These are phyloP conservation scores for Patellifolia procumbens DNA, from an alignment of 179 eudicot genomes.

Conservation along the genomic window DNA sequence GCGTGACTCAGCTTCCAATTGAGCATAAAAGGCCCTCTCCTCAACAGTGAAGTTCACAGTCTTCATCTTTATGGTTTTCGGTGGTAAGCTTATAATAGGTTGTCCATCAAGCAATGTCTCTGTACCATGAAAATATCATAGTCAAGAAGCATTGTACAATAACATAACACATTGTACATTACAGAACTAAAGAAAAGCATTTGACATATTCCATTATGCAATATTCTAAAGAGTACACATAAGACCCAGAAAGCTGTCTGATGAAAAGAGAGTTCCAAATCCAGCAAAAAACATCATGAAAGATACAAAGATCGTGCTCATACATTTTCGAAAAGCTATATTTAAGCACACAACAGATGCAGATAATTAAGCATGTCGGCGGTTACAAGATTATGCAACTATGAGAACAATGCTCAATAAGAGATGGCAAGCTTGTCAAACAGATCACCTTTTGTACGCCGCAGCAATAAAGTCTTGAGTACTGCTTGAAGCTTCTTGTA, in stretches of 20 bases:
- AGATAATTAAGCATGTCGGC: background rate
- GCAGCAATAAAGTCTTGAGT: conserved; percentile 80
- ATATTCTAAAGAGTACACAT: background rate
- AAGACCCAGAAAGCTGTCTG: background rate
- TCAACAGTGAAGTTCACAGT: conserved; percentile 67
- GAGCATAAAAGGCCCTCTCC: conserved; percentile 78
- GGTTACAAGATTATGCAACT: background rate
- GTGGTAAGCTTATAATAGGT: conserved; percentile 85
- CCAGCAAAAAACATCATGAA: background rate
- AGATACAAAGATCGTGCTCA: background rate
- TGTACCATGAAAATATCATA: conserved; percentile 32
- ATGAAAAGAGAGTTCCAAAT: background rate
- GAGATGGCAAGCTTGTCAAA: conserved; percentile 2
- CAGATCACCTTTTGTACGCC: conserved; percentile 90
- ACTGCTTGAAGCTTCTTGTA: conserved; percentile 94
- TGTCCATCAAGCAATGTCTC: conserved; percentile 79
- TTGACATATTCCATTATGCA: background rate
- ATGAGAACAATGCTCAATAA: background rate
- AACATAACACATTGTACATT: background rate
- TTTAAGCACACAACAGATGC: background rate
- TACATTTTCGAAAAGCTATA: background rate
- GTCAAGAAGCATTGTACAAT: conserved; percentile 17
- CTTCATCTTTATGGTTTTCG: conserved; percentile 57
- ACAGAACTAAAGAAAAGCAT: background rate
- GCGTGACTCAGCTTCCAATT: conserved; percentile 86